Percentiles rank a stretch among this genome's conserved stretches.
These are phyloP conservation scores for Globisporangium cylindrosporum DNA, from an alignment of 352 stramenopile species.

Conservation along the genomic window DNA sequence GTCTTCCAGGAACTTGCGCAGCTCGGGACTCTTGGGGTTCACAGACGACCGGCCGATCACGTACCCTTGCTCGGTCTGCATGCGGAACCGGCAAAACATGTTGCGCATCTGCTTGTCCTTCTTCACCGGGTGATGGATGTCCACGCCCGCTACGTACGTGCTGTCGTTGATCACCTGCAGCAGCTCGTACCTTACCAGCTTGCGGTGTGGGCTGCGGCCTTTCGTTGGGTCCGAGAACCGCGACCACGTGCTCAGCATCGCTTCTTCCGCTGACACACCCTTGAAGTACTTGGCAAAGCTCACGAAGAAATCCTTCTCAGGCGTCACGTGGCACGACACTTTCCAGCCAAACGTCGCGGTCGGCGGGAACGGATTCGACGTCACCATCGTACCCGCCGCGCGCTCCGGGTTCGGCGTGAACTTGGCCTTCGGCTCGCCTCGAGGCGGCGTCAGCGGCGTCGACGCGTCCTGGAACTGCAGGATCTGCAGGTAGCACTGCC, in stretches of 20 bases:
- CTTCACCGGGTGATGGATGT: constrained; percentile 49
- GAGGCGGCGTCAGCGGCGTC: constrained; percentile 30
- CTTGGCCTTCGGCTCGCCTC: constrained; percentile 3
- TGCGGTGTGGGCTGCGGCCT: constrained; percentile 29
- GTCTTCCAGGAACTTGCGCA: constrained; percentile 29
- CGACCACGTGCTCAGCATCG: constrained; percentile 42
- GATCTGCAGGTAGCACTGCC: constrained; percentile 57
- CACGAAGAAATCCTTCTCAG: constrained; percentile 41
- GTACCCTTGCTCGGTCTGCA: constrained; percentile 47
- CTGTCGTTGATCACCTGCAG: constrained; percentile 51
- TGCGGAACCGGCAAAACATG: constrained; percentile 43
- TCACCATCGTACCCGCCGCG: constrained; percentile 4
- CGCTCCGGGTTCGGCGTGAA: neutral
- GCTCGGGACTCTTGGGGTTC: constrained; percentile 42
- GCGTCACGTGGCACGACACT: constrained; percentile 37
- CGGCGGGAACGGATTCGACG: constrained; percentile 30
- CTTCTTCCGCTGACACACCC: constrained; percentile 34
- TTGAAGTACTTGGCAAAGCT: constrained; percentile 49
- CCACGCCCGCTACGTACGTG: constrained; percentile 39
- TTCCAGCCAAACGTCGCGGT: constrained; percentile 57
- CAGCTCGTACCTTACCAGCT: constrained; percentile 36
- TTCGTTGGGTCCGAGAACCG: constrained; percentile 21
- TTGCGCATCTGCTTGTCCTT: constrained; percentile 48
- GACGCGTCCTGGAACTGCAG: constrained; percentile 43
- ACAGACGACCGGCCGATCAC: constrained; percentile 58